These are phyloP conservation scores for Paecilomyces variotii DNA, from an alignment of 2,329 filamentous ascomycete species.

Conservation along the genomic window DNA sequence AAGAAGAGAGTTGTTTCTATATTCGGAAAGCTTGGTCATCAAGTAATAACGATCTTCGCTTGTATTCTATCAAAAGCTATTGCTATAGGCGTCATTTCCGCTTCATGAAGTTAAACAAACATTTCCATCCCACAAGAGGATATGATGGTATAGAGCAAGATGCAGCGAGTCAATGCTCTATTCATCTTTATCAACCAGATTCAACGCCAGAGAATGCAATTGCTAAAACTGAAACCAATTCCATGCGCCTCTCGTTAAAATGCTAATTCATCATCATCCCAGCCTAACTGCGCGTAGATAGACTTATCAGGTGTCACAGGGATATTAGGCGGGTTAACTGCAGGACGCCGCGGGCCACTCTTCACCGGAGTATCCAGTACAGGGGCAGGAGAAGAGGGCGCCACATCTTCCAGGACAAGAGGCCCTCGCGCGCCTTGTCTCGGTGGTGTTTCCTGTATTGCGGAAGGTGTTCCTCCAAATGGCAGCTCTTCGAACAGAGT, in stretches of 20 bases:
- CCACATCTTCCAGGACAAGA: slow-evolving; percentile 1
- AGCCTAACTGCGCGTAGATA: slow-evolving; percentile 38
- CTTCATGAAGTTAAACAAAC: too few species aligned
- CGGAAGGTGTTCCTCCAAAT: not conserved
- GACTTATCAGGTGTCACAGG: slow-evolving; percentile 30
- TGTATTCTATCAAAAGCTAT: too few species aligned
- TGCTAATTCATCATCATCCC: slow-evolving; percentile 31
- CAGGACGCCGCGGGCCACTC: slow-evolving; percentile 12
- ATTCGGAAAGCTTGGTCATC: too few species aligned
- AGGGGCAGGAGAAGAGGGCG: slow-evolving; percentile 8
- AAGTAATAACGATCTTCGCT: too few species aligned
- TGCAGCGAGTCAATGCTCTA: not conserved
- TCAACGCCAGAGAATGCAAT: not conserved
- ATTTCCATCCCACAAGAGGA: not conserved
- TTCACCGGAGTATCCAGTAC: slow-evolving; percentile 27
- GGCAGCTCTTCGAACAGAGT: not conserved
- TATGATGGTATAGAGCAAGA: not conserved
- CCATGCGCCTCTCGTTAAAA: slow-evolving; percentile 5
- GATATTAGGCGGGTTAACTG: slow-evolving; percentile 10
- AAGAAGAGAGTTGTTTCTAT: too few species aligned
- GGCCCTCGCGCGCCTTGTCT: not conserved
- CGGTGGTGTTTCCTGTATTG: slow-evolving; percentile 10
- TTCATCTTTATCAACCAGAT: not conserved
- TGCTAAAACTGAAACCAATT: not conserved
- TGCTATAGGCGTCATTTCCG: too few species aligned